These are phyloP conservation scores for Penicillium crystallinum DNA, from an alignment of 495 filamentous ascomycete genomes.

Conservation along the genomic window DNA sequence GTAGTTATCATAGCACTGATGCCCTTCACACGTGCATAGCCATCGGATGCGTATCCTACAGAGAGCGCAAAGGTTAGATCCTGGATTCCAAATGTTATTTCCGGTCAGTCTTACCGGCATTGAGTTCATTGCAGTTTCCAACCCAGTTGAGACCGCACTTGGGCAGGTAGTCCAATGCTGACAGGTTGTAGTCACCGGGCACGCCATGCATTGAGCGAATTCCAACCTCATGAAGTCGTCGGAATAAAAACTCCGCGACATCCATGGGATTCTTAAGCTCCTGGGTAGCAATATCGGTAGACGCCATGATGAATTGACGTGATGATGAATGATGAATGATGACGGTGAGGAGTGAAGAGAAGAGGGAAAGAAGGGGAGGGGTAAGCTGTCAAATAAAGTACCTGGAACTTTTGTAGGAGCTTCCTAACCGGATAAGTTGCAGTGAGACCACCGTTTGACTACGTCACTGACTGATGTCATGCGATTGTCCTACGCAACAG, in stretches of 20 bases:
- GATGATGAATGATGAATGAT: neutral
- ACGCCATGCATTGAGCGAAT: conserved; percentile 59
- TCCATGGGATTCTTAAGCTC: conserved; percentile 53
- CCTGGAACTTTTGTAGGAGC: neutral
- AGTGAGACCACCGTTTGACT: conserved; percentile 2
- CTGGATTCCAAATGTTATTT: neutral
- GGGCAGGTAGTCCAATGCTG: conserved; percentile 58
- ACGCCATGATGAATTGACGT: conserved; percentile 29
- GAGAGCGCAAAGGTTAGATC: neutral
- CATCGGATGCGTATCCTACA: conserved; percentile 67
- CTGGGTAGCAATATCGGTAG: conserved; percentile 48
- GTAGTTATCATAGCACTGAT: conserved; percentile 62
- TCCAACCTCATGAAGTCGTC: conserved; percentile 57
- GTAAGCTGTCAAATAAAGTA: neutral
- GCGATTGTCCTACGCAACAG: neutral
- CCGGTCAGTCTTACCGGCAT: conserved; percentile 46
- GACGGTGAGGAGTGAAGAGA: neutral
- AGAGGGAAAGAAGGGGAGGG: neutral
- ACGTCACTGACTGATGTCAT: conserved; percentile 44
- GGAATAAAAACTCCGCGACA: conserved; percentile 59
- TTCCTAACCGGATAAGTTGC: conserved; percentile 5
- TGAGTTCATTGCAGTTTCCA: conserved; percentile 66
- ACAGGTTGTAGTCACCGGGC: conserved; percentile 54
- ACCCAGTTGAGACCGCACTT: conserved; percentile 58
- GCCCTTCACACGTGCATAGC: conserved; percentile 65